Base-by-base conservation (phyloP, 2,329 filamentous ascomycete genomes). In the Phialophora macrospora region DNA sequence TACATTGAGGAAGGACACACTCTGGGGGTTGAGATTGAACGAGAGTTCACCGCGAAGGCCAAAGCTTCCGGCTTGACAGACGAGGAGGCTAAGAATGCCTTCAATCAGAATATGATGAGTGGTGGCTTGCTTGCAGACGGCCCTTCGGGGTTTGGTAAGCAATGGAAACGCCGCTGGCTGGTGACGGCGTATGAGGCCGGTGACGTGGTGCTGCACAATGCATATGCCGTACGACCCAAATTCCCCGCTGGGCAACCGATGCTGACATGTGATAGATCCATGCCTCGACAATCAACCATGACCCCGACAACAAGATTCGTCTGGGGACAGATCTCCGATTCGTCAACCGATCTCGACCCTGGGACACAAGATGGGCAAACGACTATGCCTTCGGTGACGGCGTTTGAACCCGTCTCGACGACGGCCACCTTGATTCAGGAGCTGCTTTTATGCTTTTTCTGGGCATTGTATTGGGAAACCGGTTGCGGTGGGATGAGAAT, bases 81-180 rank as follows among this genome's bases (percentile, higher is more conserved):
- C 0, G 82, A 85, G 63, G 82, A 88, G 71, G 77, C 79, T 1
- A 79, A 76, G 49, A 76, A 75, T 32, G 84, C 81, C 1, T 87
- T 85, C 72, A 88, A 88, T 68, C 77, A 79, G 22, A 87, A 87
- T 68, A 88, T 88, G 85, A 83, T 87, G 77, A 76, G 78, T 0
- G 83, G 79, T 0, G 85, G 85, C 0, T 73, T 87, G 41, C 77
- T 88, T 1, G 81, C 81, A 9, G 81, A 86, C 32, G 80, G 78
- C 0, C 82, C 84, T 0, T 77, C 76, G 22, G 77, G 77, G 41
- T 82, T 81, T 67, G 78, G 78, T 2, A 76, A 77, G 26, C 75
- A 77, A 2, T 77, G 82, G 62, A 79, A 74, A 17, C 73, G 73
- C 77, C 83, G 60, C 73, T 87, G 76, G 86, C 77, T 80, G 75